Base-by-base conservation (phyloP, 139 green algal genomes). In the Yamagishiella unicocca region DNA sequence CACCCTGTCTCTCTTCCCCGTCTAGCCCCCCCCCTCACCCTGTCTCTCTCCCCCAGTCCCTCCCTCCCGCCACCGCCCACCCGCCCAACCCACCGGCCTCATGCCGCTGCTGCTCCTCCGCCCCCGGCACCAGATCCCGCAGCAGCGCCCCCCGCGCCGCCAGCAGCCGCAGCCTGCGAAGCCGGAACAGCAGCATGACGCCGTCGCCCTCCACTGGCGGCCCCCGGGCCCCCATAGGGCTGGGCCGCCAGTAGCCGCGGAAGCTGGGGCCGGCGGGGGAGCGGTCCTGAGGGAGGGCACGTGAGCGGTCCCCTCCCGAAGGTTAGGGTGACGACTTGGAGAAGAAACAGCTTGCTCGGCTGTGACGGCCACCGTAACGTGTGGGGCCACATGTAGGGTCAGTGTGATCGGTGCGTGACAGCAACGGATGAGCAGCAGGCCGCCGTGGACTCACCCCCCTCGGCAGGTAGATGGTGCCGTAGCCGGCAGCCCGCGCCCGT, bases 391-490 rank as follows among this genome's bases (percentile, higher is more conserved):
- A n/a, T n/a, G n/a, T n/a, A n/a, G n/a, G n/a, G n/a, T n/a, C n/a
- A n/a, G n/a, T n/a, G n/a, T n/a, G n/a, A n/a, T n/a, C n/a, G n/a
- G n/a, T n/a, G n/a, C n/a, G n/a, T n/a, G 50, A 17, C 50, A 43
- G 64, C 64, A 17, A 6, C n/a, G 29, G 64, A 72, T 12, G 50
- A 58, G 50, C 14, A 58, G 50, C 14, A 58, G 50, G 50, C n/a
- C n/a, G n/a, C n/a, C 17, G 50, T 17, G 17, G 24, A 14, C 67
- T 75, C 35, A 75, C 67, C 67, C 67, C 67, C 8, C 67, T 9
- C 12, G 67, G 67, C 67, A 75, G 67, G 67, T 75, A 75, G 35
- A 75, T 8, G 67, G 37, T 53, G 35, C 37, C 37, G 67, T 75
- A 75, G 9, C 67, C 67, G 10, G 67, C 67, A 3, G 67, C 37